Base-by-base conservation (phyloP, 768 basidiomycete genomes). In the Mycena capillaripes region DNA sequence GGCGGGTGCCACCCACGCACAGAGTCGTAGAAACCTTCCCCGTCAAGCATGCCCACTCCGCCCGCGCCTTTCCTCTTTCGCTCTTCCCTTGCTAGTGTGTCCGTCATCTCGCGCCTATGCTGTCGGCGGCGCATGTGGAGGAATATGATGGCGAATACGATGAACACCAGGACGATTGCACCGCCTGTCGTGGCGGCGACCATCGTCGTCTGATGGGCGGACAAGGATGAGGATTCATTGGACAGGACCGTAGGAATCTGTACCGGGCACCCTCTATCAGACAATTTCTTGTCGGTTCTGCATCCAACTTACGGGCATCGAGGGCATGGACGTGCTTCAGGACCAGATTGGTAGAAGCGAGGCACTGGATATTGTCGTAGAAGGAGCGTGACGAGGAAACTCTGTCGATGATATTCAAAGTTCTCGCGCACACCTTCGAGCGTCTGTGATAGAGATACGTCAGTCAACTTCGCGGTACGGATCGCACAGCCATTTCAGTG, bases 41-140 rank as follows among this genome's bases (percentile, higher is more conserved):
- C 63, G 32, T 73, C 72, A 1, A 70, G 64, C 72, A 73, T 70
- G 16, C 68, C 72, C 23, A 73, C 50, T 6, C 58, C 68, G 3
- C 63, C 72, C 1, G 72, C 72, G 6, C 72, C 72, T 17, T 70
- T 66, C 16, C 58, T 25, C 9, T 61, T 62, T 16, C 68, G 44
- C 42, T 69, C 64, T 32, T 73, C 72, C 7, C 48, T 44, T 11
- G 16, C 40, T 11, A 70, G 12, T 21, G 57, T 59, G 30, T 69
- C 67, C 11, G 46, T 69, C 30, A 69, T 11, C 21, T 73, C 68
- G 25, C 34, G 38, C 21, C 30, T 19, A 1, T 62, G 58, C 44
- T 70, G 72, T 17, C 48, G 57, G 11, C 52, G n/a, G 19, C 69
- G 63, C 68, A 69, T 44, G 14, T 30, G 68, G 57, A 70, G 56